phyloP scores from a whole-genome alignment of 2,329 filamentous ascomycete genomes.

The Cercospora sp. region DNA sequence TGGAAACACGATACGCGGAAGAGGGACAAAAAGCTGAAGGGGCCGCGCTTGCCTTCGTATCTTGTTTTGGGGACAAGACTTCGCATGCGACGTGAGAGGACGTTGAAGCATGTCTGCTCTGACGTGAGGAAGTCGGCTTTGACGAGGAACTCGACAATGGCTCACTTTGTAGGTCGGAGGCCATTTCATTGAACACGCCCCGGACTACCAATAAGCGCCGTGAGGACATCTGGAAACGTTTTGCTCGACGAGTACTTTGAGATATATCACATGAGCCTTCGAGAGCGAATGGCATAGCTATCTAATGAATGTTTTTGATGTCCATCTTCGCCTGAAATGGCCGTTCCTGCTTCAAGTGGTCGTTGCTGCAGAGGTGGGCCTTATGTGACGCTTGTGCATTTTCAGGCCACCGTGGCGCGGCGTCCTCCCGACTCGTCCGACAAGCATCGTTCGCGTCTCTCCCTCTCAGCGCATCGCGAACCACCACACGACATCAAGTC shows the following conservation, averaged over 20 bases:
- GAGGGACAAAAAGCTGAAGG: slow-evolving; percentile 26
- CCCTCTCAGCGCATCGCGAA: slow-evolving; percentile 6
- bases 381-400: not conserved
- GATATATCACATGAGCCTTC: not conserved
- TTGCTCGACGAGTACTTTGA: not conserved
- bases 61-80: not conserved
- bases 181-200: not conserved
- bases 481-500: not conserved
- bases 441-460: slow-evolving; percentile 3
- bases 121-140: not conserved
- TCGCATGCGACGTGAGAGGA: not conserved
- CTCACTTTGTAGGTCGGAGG: not conserved
- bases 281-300: not conserved
- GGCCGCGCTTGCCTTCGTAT: slow-evolving; percentile 15
- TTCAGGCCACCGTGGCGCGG: not conserved
- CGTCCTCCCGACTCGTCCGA: slow-evolving; percentile 4
- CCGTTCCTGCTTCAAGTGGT: not conserved
- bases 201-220: not conserved
- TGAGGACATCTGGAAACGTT: not conserved
- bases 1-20: slow-evolving; percentile 9
- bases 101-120: not conserved
- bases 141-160: not conserved
- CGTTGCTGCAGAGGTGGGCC: not conserved
- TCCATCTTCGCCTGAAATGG: not conserved
- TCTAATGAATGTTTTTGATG: slow-evolving; percentile 1